Conservation (phyloP, 2,329 filamentous ascomycete genomes). For the Penicillium sp. region DNA sequence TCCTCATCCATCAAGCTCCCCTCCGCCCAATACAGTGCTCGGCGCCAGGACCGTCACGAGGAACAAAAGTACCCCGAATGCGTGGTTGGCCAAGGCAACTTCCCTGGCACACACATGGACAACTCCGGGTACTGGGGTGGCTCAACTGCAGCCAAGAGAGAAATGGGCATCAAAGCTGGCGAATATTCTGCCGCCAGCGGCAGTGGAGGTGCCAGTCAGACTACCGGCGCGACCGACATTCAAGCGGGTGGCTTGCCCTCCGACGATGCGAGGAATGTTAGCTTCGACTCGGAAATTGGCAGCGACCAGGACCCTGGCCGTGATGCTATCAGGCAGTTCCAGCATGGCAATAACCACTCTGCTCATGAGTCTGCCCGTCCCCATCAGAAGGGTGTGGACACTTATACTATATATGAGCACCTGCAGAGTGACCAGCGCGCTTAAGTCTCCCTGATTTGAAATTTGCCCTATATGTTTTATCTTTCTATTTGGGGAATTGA, state of each 20-base stretch:
- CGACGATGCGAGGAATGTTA: conserved; percentile 40
- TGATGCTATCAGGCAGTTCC: conserved; percentile 35
- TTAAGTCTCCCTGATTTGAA: conserved; percentile 8
- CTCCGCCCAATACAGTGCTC: conserved; percentile 40
- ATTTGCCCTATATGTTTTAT: background rate
- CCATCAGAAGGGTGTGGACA: conserved; percentile 22
- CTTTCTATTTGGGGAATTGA: conserved; percentile 1
- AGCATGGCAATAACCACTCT: conserved; percentile 25
- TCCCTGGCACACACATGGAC: conserved; percentile 30
- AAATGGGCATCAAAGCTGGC: conserved; percentile 21
- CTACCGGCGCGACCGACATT: conserved; percentile 15
- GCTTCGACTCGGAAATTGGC: conserved; percentile 47
- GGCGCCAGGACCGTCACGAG: conserved; percentile 38
- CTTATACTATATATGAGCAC: conserved; percentile 18
- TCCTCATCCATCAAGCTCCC: conserved; percentile 45
- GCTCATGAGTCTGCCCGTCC: conserved; percentile 21
- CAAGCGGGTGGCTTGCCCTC: conserved; percentile 39
- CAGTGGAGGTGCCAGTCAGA: conserved; percentile 22
- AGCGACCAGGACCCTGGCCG: conserved; percentile 49
- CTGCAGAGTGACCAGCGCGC: conserved; percentile 25
- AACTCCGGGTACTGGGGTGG: conserved; percentile 31
- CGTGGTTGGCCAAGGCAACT: conserved; percentile 33
- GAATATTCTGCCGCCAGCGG: conserved; percentile 22
- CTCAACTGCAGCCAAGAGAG: conserved; percentile 25
- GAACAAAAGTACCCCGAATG: conserved; percentile 38